Evolutionary conservation across 2,329 filamentous ascomycete genomes (phyloP).

Genomic region (Fusarium sp.): DNA sequence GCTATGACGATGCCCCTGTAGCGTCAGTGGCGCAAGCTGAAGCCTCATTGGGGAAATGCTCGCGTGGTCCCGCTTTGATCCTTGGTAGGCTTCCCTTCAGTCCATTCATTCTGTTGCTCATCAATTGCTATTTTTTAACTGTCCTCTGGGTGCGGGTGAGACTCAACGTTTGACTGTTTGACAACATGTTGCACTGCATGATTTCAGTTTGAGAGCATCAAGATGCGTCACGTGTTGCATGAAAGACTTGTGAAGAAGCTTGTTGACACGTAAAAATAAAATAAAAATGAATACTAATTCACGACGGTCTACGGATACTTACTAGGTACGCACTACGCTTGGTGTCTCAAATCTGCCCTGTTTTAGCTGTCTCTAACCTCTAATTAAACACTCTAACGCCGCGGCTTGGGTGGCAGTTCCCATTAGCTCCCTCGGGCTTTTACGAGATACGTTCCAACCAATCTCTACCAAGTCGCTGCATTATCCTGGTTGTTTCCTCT

Average conservation of each 20-base stretch:
- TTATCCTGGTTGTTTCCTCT: background rate
- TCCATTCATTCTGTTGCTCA: background rate
- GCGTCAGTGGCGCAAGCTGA: constrained; percentile 18
- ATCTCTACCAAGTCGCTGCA: background rate
- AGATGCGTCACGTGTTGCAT: background rate
- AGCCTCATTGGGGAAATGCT: constrained; percentile 46
- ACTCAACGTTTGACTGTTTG: background rate
- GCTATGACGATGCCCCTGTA: constrained; percentile 28
- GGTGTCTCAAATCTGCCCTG: background rate
- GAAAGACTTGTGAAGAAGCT: background rate
- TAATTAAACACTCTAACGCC: background rate
- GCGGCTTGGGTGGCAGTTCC: background rate
- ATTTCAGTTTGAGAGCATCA: background rate
- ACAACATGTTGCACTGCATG: background rate
- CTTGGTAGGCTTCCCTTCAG: background rate
- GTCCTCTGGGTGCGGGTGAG: background rate
- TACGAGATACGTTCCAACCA: background rate
- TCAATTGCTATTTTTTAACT: constrained; percentile 14
- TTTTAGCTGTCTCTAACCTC: background rate
- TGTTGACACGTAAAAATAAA: too few species aligned
- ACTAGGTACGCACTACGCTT: background rate
- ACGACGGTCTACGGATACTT: too few species aligned
- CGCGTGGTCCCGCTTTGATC: constrained; percentile 40
- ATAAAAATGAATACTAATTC: too few species aligned
- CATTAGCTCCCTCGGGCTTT: background rate